Evolutionary conservation across 805 yeast species (phyloP), one percentile per base, ranked within the genome.

Genomic region (Wickerhamiella nectarea): DNA sequence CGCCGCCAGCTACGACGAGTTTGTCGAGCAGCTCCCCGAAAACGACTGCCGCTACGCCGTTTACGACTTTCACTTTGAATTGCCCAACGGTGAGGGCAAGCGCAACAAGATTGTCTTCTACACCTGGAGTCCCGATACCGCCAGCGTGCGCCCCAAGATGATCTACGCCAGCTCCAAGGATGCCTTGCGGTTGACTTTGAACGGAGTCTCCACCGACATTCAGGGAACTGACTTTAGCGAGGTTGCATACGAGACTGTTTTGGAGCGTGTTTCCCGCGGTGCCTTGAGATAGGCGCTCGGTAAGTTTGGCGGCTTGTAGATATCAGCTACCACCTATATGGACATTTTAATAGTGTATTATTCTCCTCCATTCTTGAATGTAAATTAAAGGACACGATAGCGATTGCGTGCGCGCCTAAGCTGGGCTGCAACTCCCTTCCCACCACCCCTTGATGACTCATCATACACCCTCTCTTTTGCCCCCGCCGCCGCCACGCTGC

Each of bases 141-240:
- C 97, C 44, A 85, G 91, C 50, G 78, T 91, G 59, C 81, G 93
- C 72, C 65, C 56, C 56, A 91, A 91, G 81, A 91, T 91, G 98
- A 82, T 89, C 50, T 89, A 87, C 71, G 97, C 98, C 38, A 77
- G 95, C n/a, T 87, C 97, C 48, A 86, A 86, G 69, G 97, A 87
- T 58, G 95, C 96, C 40, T 75, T 91, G 61, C 89, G 97, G 74
- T 85, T 95, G 69, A 89, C 98, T 46, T 73, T 91, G 61, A 89
- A 83, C 64, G 98, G 98, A 66, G 78, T 91, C 54, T 71, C 95
- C 46, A 66, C 94, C 55, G 98, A 91, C 61, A 73, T 91, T 60
- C 98, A 91, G 72, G 98, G 97, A 62, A 91, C 98, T 47, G 98
- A 91, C 67, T 87, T 78, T 68, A 79, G 93, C 50, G 98, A 91